Percentiles rank a stretch among this genome's conserved stretches.
Conservation (phyloP, 2,329 filamentous ascomycete species). For the Trichoderma arundinaceum region DNA sequence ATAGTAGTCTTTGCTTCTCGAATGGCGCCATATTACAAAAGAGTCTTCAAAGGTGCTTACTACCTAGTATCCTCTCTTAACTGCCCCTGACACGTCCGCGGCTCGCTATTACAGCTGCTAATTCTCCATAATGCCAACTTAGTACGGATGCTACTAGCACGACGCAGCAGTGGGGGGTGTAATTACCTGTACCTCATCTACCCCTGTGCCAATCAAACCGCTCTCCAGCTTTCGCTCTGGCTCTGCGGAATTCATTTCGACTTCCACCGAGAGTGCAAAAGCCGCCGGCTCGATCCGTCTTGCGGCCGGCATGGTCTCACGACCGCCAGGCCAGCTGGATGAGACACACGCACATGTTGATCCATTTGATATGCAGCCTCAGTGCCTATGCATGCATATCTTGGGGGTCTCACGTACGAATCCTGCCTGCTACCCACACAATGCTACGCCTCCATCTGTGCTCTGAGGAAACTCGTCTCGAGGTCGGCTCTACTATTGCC, state of each 20-base stretch:
- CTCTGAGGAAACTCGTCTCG: neutral
- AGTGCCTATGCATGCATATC: neutral
- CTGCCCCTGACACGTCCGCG: no score
- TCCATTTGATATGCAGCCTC: no score
- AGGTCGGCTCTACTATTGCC: slow-evolving; percentile 20
- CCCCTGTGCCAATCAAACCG: slow-evolving; percentile 30
- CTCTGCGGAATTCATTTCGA: slow-evolving; percentile 2
- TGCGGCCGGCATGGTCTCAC: no score
- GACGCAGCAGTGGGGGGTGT: slow-evolving; percentile 5
- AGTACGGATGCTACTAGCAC: slow-evolving; percentile 1
- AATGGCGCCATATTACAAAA: slow-evolving; percentile 22
- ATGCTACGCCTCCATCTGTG: neutral
- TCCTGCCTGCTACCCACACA: neutral
- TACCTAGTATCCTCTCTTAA: neutral
- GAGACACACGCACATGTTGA: no score
- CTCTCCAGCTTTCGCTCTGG: neutral
- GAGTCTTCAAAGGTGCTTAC: neutral
- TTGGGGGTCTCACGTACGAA: slow-evolving; percentile 5
- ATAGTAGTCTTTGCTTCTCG: slow-evolving; percentile 3
- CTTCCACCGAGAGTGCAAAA: neutral
- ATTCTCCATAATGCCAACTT: neutral
- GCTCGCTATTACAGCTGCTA: neutral
- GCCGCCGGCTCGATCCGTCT: slow-evolving; percentile 1
- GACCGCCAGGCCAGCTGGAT: no score
- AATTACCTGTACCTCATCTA: slow-evolving; percentile 7